Evolutionary conservation across 2,329 filamentous ascomycete genomes (phyloP), one percentile per base, ranked within the genome.

Genomic region (Trichoderma breve): DNA sequence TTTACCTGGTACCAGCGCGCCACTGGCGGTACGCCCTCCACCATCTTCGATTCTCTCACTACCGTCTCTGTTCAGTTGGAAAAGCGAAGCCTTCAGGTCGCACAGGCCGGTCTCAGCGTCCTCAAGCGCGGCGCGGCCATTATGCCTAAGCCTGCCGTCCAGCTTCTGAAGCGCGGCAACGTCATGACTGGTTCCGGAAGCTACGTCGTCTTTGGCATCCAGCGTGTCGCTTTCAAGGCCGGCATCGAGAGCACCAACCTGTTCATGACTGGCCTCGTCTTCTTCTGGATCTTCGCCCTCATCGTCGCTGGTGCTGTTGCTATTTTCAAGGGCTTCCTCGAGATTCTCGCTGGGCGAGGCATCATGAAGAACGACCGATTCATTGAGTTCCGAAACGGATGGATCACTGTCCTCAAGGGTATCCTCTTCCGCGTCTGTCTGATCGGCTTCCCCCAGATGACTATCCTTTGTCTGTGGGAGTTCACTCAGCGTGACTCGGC

Each of bases 1-100:
- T 93, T 93, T 73, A 97, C 94, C 43, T 98, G 95, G 95, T 98
- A 98, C 80, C 95, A 97, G 83, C 92, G 95, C 73, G 89, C 95
- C 3, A 98, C 95, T 3, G 95, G 95, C 68, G 95, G 95, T 74
- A 94, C 88, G 0, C 93, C 95, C 0, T 91, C 93, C 4, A 92
- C 90, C 18, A 86, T 97, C 39, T 88, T 98, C 60, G 92, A 93
- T 74, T 90, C 89, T 30, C 85, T 97, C 65, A 87, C 86, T 21
- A 91, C 87, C 15, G 91, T 91, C 51, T 97, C 94, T 0, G 93
- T 98, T n/a, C 88, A 95, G 77, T 91, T 97, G 6, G 87, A 94
- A 81, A 97, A 89, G 81, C 86, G 87, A 73, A 81, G 84, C 11
- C 75, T 86, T 15, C 77, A 83, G 14, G 71, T 80, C 11, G 81